Conservation (phyloP, 306 rosid genomes). For the Rubus idaeus region DNA sequence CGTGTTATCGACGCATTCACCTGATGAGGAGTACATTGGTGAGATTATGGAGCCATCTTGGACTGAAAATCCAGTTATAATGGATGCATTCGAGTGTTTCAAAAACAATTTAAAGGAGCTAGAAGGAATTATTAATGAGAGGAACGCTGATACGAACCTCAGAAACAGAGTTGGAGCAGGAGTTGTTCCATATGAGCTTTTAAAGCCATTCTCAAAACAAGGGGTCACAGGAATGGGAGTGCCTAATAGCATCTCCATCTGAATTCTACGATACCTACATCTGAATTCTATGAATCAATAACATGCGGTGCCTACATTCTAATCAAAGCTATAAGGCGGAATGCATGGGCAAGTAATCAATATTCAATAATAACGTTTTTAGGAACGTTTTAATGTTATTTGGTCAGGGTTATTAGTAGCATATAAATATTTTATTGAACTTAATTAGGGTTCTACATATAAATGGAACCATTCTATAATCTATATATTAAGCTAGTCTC, state of each 20-base stretch:
- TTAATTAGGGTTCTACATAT: no score
- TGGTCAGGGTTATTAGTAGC: no score
- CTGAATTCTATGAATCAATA: neutral
- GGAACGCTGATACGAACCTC: constrained; percentile 17
- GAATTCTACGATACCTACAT: neutral
- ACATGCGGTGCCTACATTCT: neutral
- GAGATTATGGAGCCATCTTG: constrained; percentile 32
- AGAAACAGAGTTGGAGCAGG: constrained; percentile 42
- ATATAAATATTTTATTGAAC: no score
- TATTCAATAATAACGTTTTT: neutral
- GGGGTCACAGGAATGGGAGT: constrained; percentile 42
- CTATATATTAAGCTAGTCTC: no score
- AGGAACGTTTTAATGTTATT: no score
- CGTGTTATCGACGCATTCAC: constrained; percentile 35
- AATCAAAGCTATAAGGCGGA: neutral
- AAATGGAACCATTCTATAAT: no score
- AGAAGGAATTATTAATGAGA: constrained; percentile 26
- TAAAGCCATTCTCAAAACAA: constrained; percentile 33
- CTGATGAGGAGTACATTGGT: constrained; percentile 39
- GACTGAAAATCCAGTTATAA: constrained; percentile 31
- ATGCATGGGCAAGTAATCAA: neutral
- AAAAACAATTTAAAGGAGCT: constrained; percentile 23
- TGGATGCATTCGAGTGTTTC: constrained; percentile 29
- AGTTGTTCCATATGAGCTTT: constrained; percentile 42
- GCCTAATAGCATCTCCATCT: constrained; percentile 34